Evolutionary conservation across 495 filamentous ascomycete species (phyloP).

Genomic region (Aspergillus wentii): DNA sequence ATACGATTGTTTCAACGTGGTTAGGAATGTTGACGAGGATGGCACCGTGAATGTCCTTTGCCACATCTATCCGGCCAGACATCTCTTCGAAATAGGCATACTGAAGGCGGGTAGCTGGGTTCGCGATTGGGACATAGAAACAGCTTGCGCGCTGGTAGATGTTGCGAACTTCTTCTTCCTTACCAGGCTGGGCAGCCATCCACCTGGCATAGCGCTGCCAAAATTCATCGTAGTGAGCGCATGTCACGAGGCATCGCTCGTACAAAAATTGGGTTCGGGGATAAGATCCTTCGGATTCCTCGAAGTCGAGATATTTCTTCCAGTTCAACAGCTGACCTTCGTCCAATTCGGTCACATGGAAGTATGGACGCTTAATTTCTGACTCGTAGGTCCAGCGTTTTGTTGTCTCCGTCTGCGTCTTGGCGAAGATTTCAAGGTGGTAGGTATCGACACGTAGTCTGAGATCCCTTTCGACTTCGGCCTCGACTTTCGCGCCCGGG

Average conservation of each 20-base stretch:
- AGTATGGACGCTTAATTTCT: constrained; percentile 94
- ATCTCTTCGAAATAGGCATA: constrained; percentile 95
- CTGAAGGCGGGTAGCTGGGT: constrained; percentile 76
- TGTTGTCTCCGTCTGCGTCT: constrained; percentile 81
- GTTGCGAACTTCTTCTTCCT: constrained; percentile 87
- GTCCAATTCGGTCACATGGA: constrained; percentile 91
- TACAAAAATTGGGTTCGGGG: constrained; percentile 76
- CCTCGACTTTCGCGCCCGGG: constrained; percentile 51
- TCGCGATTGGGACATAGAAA: constrained; percentile 77
- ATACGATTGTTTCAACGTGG: constrained; percentile 81
- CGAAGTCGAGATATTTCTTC: constrained; percentile 95
- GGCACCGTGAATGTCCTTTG: constrained; percentile 76
- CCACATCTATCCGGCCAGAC: constrained; percentile 66
- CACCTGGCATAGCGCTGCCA: constrained; percentile 97
- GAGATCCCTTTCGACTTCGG: constrained; percentile 81
- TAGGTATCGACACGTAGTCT: constrained; percentile 72
- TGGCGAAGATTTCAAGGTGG: constrained; percentile 76
- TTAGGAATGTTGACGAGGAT: constrained; percentile 67
- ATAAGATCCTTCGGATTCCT: constrained; percentile 81
- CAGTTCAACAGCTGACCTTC: constrained; percentile 85
- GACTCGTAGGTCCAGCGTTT: constrained; percentile 96
- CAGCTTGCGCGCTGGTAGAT: constrained; percentile 87
- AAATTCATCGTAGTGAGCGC: constrained; percentile 94
- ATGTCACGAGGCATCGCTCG: constrained; percentile 88
- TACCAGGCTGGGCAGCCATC: constrained; percentile 79